phyloP scores from a whole-genome alignment of 352 stramenopile species.

The Phytophthora lateralis region DNA sequence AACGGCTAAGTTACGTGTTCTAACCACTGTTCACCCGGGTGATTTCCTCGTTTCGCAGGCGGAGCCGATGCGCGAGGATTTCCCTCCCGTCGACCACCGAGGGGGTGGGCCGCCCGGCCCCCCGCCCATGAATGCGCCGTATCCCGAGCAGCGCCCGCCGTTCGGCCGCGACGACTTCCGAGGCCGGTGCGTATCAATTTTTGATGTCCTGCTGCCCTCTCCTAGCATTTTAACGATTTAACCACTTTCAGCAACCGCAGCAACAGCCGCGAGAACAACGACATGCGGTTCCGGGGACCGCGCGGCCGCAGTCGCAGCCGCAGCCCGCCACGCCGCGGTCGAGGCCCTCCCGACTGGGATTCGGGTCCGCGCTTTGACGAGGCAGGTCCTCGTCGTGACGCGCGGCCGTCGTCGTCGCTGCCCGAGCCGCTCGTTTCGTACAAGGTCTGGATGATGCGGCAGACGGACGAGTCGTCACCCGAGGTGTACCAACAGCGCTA shows the following conservation, averaged over 20 bases:
- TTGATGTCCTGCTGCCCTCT: background rate
- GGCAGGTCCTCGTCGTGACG: slow-evolving; percentile 19
- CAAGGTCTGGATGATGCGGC: slow-evolving; percentile 90
- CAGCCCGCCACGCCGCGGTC: slow-evolving; percentile 27
- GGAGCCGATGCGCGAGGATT: slow-evolving; percentile 55
- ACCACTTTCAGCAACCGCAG: slow-evolving; percentile 24
- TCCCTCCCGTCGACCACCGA: slow-evolving; percentile 43
- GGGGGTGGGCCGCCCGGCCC: slow-evolving; percentile 19
- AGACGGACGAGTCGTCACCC: slow-evolving; percentile 78
- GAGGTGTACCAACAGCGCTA: slow-evolving; percentile 88
- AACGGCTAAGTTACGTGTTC: background rate
- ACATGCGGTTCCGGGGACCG: slow-evolving; percentile 36
- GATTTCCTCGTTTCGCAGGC: slow-evolving; percentile 17
- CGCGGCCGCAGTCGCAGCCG: slow-evolving; percentile 40
- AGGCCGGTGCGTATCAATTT: slow-evolving; percentile 19
- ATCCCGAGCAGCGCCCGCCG: slow-evolving; percentile 29
- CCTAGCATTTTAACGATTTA: background rate
- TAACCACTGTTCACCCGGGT: background rate
- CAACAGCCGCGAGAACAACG: slow-evolving; percentile 39
- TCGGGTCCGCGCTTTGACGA: slow-evolving; percentile 32
- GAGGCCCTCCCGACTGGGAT: slow-evolving; percentile 29
- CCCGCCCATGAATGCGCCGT: slow-evolving; percentile 34
- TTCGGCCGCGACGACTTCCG: slow-evolving; percentile 37
- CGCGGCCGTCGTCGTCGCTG: slow-evolving; percentile 42
- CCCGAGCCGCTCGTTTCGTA: slow-evolving; percentile 84